Evolutionary conservation across 345 rosid species (phyloP).

Genomic region (Murraya paniculata): DNA sequence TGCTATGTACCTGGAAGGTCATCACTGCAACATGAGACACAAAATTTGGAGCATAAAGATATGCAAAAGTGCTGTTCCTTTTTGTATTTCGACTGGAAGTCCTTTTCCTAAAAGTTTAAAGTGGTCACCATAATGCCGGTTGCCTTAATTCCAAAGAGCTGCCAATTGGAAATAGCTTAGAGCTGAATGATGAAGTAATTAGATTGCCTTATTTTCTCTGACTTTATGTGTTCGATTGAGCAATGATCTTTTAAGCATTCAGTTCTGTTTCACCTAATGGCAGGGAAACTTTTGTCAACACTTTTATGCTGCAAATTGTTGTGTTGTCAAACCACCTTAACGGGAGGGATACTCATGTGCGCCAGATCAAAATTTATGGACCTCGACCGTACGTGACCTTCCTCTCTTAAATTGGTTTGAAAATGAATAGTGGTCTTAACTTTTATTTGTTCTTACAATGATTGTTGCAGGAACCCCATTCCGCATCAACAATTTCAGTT

Average conservation of each 20-base stretch:
- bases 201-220: neutral
- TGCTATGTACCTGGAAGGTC: neutral
- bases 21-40: neutral
- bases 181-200: neutral
- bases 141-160: neutral
- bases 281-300: constrained; percentile 90
- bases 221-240: neutral
- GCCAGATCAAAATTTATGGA: constrained; percentile 18
- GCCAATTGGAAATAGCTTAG: neutral
- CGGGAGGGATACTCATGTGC: constrained; percentile 17
- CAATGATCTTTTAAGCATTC: neutral
- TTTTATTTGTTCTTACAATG: neutral
- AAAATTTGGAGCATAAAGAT: neutral
- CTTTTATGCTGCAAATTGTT: constrained; percentile 86
- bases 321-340: constrained; percentile 43
- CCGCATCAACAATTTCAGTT: constrained; percentile 65
- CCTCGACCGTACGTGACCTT: constrained; percentile 10
- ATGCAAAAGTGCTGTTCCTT: neutral
- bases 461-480: constrained; percentile 14
- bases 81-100: neutral
- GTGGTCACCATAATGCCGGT: neutral
- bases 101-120: neutral
- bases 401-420: neutral
- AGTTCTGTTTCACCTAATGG: neutral
- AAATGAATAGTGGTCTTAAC: neutral